Percentiles rank a stretch among this genome's conserved stretches.
phyloP scores from a whole-genome alignment of 805 yeast species.

The Candida ulmi region DNA sequence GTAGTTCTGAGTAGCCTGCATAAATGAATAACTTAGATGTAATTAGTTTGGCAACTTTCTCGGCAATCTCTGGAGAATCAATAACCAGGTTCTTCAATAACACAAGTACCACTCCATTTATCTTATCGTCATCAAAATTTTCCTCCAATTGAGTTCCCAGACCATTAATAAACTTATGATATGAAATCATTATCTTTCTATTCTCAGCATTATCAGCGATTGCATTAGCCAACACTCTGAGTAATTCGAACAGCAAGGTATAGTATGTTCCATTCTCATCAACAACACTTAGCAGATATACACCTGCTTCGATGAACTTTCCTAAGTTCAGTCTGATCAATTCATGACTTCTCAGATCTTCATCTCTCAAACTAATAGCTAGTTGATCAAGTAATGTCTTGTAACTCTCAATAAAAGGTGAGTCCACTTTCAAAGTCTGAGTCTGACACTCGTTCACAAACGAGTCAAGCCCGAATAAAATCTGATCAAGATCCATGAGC shows the following conservation, averaged over 20 bases:
- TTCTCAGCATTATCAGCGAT: conserved; percentile 22
- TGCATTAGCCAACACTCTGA: conserved; percentile 21
- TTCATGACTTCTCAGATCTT: conserved; percentile 8
- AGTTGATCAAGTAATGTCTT: conserved; percentile 17
- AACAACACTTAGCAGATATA: conserved; percentile 5
- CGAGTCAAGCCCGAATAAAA: conserved; percentile 19
- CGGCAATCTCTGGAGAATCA: conserved; percentile 12
- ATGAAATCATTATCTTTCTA: conserved; percentile 9
- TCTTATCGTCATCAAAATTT: conserved; percentile 18
- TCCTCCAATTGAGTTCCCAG: conserved; percentile 9
- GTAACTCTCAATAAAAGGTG: conserved; percentile 19
- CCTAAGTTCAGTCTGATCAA: conserved; percentile 10
- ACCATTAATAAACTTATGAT: conserved; percentile 4
- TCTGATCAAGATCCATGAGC: conserved; percentile 24
- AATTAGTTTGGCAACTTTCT: conserved; percentile 7
- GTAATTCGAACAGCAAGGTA: conserved; percentile 11
- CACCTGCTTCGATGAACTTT: conserved; percentile 10
- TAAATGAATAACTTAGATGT: conserved; percentile 10
- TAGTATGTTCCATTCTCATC: conserved; percentile 3
- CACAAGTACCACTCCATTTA: conserved; percentile 13
- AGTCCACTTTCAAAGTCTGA: conserved; percentile 4
- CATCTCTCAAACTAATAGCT: conserved; percentile 19
- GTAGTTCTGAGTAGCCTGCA: conserved; percentile 8
- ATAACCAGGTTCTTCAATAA: conserved; percentile 16
- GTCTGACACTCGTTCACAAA: conserved; percentile 15